phyloP scores from a whole-genome alignment of 768 basidiomycete genomes.

The Lentinula detonsa region DNA sequence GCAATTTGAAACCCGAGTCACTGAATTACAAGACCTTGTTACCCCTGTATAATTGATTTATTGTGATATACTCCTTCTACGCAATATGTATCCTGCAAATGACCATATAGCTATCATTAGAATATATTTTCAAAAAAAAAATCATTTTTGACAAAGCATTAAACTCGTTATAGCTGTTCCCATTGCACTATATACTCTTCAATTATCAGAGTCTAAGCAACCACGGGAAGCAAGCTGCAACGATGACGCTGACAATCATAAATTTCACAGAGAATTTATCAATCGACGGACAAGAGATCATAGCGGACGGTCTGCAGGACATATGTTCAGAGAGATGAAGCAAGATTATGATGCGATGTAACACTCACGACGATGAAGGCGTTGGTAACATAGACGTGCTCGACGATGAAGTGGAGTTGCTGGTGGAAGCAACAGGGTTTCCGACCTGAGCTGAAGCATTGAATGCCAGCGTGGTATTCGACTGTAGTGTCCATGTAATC shows the following conservation, averaged over 20 bases:
- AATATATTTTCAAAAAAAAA: no score
- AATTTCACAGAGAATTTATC: background rate
- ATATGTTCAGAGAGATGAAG: background rate
- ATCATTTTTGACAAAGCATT: no score
- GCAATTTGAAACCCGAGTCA: no score
- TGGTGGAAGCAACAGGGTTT: conserved; percentile 22
- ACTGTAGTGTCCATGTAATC: conserved; percentile 65
- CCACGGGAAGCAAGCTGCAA: background rate
- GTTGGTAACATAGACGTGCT: background rate
- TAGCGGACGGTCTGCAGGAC: background rate
- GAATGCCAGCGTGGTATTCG: conserved; percentile 66
- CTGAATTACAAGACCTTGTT: no score
- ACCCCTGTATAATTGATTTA: no score
- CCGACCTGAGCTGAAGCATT: conserved; percentile 60
- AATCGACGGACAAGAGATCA: no score
- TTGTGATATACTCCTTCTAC: no score
- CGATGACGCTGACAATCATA: background rate
- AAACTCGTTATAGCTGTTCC: no score
- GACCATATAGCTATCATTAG: no score
- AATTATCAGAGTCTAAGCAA: background rate
- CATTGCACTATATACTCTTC: background rate
- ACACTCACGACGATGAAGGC: background rate
- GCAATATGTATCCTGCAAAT: no score
- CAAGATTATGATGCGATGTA: background rate
- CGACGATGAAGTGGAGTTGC: background rate